phyloP scores from a whole-genome alignment of 768 basidiomycete species.

The Suillus occidentalis region DNA sequence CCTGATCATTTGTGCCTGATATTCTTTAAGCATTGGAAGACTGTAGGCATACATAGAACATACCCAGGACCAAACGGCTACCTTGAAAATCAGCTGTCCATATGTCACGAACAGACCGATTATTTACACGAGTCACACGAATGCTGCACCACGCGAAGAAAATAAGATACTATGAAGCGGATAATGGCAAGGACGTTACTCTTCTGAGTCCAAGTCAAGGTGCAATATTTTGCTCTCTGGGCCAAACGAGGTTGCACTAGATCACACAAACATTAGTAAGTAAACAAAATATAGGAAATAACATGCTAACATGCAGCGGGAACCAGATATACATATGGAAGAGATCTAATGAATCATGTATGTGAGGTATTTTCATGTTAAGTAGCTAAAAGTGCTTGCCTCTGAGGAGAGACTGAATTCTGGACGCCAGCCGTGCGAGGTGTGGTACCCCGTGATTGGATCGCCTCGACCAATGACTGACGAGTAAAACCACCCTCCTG shows the following conservation, averaged over 20 bases:
- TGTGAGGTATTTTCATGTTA: neutral
- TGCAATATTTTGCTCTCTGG: slow-evolving; percentile 46
- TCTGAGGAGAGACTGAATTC: slow-evolving; percentile 40
- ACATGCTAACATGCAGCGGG: slow-evolving; percentile 47
- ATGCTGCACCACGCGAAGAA: slow-evolving; percentile 10
- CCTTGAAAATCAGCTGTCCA: slow-evolving; percentile 54
- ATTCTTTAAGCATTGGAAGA: neutral
- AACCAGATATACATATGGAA: slow-evolving; percentile 48
- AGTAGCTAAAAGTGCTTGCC: slow-evolving; percentile 13
- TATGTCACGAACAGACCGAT: slow-evolving; percentile 50
- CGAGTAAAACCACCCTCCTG: slow-evolving; percentile 51
- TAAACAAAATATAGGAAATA: neutral
- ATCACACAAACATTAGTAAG: slow-evolving; percentile 9
- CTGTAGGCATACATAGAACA: neutral
- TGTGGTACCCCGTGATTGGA: slow-evolving; percentile 5
- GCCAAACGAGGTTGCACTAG: slow-evolving; percentile 59
- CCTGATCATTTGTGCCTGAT: slow-evolving; percentile 54
- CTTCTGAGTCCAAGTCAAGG: slow-evolving; percentile 40
- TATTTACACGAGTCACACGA: slow-evolving; percentile 30
- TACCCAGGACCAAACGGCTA: slow-evolving; percentile 55
- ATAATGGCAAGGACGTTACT: slow-evolving; percentile 31
- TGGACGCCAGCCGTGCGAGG: slow-evolving; percentile 37
- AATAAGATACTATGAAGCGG: neutral
- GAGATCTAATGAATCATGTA: slow-evolving; percentile 40
- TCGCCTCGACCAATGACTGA: slow-evolving; percentile 19